phyloP scores from a whole-genome alignment of 2,329 filamentous ascomycete species.

The Fusarium sp. region DNA sequence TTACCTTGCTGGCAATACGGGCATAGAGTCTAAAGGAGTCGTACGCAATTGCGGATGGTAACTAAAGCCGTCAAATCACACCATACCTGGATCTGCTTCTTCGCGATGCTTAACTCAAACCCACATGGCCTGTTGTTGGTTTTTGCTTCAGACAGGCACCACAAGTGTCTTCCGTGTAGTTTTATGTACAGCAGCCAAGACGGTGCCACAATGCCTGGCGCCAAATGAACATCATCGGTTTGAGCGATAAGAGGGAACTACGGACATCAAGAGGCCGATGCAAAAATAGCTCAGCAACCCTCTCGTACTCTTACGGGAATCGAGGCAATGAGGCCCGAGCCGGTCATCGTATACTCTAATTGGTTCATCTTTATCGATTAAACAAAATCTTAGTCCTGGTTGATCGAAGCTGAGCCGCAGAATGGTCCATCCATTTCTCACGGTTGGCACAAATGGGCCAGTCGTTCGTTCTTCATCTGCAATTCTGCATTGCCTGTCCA shows the following conservation, averaged over 20 bases:
- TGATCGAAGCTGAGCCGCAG: constrained; percentile 45
- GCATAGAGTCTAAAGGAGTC: constrained; percentile 18
- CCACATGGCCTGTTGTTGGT: constrained; percentile 43
- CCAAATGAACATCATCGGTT: constrained; percentile 33
- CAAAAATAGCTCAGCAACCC: constrained; percentile 48
- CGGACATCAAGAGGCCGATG: constrained; percentile 31
- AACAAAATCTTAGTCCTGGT: constrained; percentile 2
- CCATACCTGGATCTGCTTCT: constrained; percentile 40
- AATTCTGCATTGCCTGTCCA: constrained; percentile 32
- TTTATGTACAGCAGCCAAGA: constrained; percentile 41
- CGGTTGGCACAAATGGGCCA: constrained; percentile 32
- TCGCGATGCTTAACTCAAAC: constrained; percentile 33
- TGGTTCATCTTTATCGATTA: constrained; percentile 34
- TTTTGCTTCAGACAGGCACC: constrained; percentile 29
- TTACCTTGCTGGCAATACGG: constrained; percentile 40
- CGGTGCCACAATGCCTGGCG: constrained; percentile 39
- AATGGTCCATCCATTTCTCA: constrained; percentile 32
- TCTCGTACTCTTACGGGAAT: constrained; percentile 34
- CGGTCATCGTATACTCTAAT: constrained; percentile 45
- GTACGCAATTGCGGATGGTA: constrained; percentile 33
- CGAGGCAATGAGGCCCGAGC: constrained; percentile 42
- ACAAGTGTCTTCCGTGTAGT: constrained; percentile 37
- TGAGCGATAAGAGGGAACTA: constrained; percentile 38
- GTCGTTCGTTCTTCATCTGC: constrained; percentile 25
- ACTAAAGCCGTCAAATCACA: constrained; percentile 44